Percentiles rank a stretch among this genome's conserved stretches.
These are phyloP conservation scores for Termitomyces sp. DNA, from an alignment of 1,284 basidiomycete genomes.

Conservation along the genomic window DNA sequence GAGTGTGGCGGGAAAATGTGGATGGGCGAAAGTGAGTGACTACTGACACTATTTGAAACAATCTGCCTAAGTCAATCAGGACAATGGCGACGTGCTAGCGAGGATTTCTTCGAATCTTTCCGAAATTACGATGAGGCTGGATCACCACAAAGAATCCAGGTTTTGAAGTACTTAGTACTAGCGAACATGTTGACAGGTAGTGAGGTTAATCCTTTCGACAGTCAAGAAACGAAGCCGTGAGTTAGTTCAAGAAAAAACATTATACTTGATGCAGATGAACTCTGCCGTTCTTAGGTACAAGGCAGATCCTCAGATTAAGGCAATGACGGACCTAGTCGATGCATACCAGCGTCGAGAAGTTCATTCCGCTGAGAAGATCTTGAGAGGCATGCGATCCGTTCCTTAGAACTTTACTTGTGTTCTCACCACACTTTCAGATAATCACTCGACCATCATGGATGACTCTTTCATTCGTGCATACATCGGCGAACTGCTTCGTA, in stretches of 20 bases:
- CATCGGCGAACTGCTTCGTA: slow-evolving; percentile 92
- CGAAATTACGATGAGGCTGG: slow-evolving; percentile 98
- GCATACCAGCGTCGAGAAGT: slow-evolving; percentile 97
- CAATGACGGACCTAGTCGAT: slow-evolving; percentile 95
- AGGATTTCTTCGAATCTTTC: slow-evolving; percentile 99
- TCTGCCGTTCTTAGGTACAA: slow-evolving; percentile 70
- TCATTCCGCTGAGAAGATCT: slow-evolving; percentile 91
- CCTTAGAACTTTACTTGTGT: neutral
- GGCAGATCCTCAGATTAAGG: slow-evolving; percentile 92
- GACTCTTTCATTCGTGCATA: slow-evolving; percentile 91
- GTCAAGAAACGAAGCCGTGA: slow-evolving; percentile 97
- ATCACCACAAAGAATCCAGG: slow-evolving; percentile 93
- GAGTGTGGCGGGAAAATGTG: slow-evolving; percentile 99
- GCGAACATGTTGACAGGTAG: slow-evolving; percentile 98
- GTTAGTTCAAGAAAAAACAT: slow-evolving; percentile 18
- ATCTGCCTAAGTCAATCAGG: slow-evolving; percentile 39
- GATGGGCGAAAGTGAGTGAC: slow-evolving; percentile 91
- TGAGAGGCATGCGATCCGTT: slow-evolving; percentile 56
- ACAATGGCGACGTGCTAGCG: slow-evolving; percentile 94
- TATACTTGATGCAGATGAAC: neutral
- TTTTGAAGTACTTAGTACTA: slow-evolving; percentile 96
- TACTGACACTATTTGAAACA: neutral
- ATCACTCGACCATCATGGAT: slow-evolving; percentile 90
- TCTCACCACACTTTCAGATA: slow-evolving; percentile 49
- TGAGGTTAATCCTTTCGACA: slow-evolving; percentile 99